Percentiles rank a stretch among this genome's conserved stretches.
Conservation (phyloP, 2,329 filamentous ascomycete species). For the Bretziella fagacearum region DNA sequence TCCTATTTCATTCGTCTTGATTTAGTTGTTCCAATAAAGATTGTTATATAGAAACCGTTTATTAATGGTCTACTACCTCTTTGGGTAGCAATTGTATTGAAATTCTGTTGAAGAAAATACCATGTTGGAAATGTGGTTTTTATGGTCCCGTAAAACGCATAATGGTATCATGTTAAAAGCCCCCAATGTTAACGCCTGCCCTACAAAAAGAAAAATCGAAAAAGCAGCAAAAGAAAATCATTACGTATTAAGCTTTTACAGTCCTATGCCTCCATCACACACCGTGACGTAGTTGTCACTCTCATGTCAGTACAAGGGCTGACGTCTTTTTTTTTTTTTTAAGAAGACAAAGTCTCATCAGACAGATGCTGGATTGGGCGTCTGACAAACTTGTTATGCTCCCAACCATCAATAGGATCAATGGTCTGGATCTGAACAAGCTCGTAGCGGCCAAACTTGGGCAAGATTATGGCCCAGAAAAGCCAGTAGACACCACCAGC, state of each 20-base stretch:
- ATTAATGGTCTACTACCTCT: too few relatives aligned
- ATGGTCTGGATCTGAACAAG: slow-evolving; percentile 37
- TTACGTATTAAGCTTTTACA: too few relatives aligned
- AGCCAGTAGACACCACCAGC: slow-evolving; percentile 39
- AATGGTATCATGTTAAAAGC: slow-evolving; percentile 2
- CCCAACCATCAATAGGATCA: slow-evolving; percentile 46
- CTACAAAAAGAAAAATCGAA: neutral
- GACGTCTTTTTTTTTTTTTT: neutral
- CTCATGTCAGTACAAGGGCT: neutral
- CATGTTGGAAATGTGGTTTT: neutral
- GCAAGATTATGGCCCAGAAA: slow-evolving; percentile 35
- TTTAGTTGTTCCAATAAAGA: too few relatives aligned
- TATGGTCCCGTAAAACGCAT: slow-evolving; percentile 3
- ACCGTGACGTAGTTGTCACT: too few relatives aligned
- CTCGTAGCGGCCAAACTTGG: slow-evolving; percentile 35
- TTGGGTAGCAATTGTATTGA: too few relatives aligned
- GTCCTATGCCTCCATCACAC: too few relatives aligned
- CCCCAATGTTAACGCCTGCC: neutral
- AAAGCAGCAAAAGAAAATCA: neutral
- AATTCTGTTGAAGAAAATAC: slow-evolving; percentile 8
- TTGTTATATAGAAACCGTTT: too few relatives aligned
- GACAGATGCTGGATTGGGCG: slow-evolving; percentile 21
- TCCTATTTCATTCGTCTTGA: too few relatives aligned
- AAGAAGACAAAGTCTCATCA: slow-evolving; percentile 3
- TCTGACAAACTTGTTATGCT: slow-evolving; percentile 35